A percentile compares a stretch with the other conserved stretches of the same genome.
phyloP scores from a whole-genome alignment of 345 rosid genomes.

The Noccaea bulbosa region DNA sequence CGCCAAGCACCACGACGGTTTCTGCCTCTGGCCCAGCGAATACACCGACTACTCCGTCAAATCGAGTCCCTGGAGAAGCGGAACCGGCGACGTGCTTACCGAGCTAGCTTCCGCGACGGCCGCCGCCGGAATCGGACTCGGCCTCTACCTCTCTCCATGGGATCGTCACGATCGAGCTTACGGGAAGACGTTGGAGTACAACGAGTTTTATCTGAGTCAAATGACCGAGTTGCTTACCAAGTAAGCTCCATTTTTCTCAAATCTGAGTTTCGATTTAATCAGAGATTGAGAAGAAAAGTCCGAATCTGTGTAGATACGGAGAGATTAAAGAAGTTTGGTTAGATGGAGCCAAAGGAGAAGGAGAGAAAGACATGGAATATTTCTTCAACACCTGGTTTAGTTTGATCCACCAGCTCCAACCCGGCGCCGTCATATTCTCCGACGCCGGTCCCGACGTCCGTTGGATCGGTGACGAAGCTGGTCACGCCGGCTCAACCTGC shows the following conservation, averaged over 20 bases:
- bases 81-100: slow-evolving; percentile 72
- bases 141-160: slow-evolving; percentile 92
- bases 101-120: slow-evolving; percentile 69
- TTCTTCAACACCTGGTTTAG: slow-evolving; percentile 78
- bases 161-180: slow-evolving; percentile 75
- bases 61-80: slow-evolving; percentile 67
- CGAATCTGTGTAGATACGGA: slow-evolving; percentile 57
- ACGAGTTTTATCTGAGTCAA: slow-evolving; percentile 85
- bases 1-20: slow-evolving; percentile 96
- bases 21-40: slow-evolving; percentile 84
- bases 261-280: not conserved
- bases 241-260: slow-evolving; percentile 44
- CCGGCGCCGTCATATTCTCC: slow-evolving; percentile 73
- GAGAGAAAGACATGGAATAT: slow-evolving; percentile 78
- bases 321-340: slow-evolving; percentile 78
- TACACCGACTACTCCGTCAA: slow-evolving; percentile 79
- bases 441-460: slow-evolving; percentile 86
- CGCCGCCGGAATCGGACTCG: slow-evolving; percentile 61
- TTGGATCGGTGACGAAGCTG: slow-evolving; percentile 88
- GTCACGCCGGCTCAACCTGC: slow-evolving; percentile 66
- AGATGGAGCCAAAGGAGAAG: slow-evolving; percentile 89
- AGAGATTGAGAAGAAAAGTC: too few relatives aligned
- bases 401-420: slow-evolving; percentile 80
- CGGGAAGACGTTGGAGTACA: slow-evolving; percentile 83
- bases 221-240: slow-evolving; percentile 81